These are phyloP conservation scores for Acanthamoeba royreba DNA, from an alignment of 208 protist species.

Conservation along the genomic window DNA sequence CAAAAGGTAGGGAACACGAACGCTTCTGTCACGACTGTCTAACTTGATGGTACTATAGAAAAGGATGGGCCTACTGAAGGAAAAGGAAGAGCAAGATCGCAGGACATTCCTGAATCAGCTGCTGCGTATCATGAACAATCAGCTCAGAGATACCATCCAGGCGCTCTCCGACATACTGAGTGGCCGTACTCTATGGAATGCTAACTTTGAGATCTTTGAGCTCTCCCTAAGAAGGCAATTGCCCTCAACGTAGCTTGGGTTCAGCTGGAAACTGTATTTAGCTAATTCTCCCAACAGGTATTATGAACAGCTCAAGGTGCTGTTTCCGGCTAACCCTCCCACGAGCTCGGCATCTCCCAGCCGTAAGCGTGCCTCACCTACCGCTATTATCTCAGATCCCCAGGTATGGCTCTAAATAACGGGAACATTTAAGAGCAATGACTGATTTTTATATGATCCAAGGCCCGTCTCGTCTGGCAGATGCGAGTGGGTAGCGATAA, in stretches of 20 bases:
- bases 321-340: not conserved
- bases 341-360: not conserved
- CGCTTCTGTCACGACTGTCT: not conserved
- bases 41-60: not conserved
- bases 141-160: not conserved
- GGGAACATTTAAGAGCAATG: not conserved
- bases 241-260: not conserved
- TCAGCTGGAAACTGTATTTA: not conserved
- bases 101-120: not conserved
- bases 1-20: not conserved
- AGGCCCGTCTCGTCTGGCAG: not conserved
- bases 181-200: not conserved
- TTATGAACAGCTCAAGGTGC: not conserved
- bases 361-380: not conserved
- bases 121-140: not conserved
- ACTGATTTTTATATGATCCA: not conserved
- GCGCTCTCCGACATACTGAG: not conserved
- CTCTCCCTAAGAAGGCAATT: not conserved
- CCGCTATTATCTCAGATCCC: not conserved
- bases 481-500: not conserved
- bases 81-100: not conserved
- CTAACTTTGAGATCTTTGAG: constrained; percentile 33
- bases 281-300: too few relatives aligned
- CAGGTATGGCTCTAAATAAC: not conserved
- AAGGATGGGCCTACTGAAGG: not conserved